Percentiles rank a stretch among this genome's conserved stretches.
phyloP scores from a whole-genome alignment of 2,329 filamentous ascomycete genomes.

The Penicillium sp. region DNA sequence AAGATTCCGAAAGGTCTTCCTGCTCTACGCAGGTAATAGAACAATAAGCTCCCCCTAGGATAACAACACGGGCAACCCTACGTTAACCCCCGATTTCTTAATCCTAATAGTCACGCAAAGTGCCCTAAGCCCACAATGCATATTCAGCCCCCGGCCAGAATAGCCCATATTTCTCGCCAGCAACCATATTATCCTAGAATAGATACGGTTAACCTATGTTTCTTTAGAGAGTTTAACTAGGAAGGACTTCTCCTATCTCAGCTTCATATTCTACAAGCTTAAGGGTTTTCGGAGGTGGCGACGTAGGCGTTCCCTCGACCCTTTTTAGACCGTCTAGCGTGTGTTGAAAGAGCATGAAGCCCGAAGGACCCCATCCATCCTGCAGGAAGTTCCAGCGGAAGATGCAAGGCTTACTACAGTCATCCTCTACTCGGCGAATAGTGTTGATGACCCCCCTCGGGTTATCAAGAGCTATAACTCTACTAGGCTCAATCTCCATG shows the following conservation, averaged over 20 bases:
- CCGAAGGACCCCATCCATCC: slow-evolving; percentile 18
- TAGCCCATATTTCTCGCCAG: slow-evolving; percentile 19
- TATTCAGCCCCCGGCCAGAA: slow-evolving; percentile 19
- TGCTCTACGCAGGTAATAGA: neutral
- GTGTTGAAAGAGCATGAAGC: slow-evolving; percentile 14
- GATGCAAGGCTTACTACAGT: slow-evolving; percentile 1
- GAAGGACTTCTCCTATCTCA: neutral
- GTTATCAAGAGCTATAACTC: neutral
- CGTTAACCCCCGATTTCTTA: neutral
- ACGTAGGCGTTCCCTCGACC: slow-evolving; percentile 3
- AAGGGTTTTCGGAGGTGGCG: neutral
- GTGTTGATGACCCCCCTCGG: neutral
- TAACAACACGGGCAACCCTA: neutral
- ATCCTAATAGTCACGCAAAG: slow-evolving; percentile 15
- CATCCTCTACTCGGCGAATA: neutral
- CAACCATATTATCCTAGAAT: slow-evolving; percentile 9
- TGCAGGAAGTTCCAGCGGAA: slow-evolving; percentile 9
- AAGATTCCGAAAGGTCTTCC: neutral
- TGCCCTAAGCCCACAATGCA: slow-evolving; percentile 21
- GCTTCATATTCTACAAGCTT: neutral
- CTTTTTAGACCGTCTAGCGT: slow-evolving; percentile 16
- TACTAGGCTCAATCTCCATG: neutral
- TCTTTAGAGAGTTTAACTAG: neutral
- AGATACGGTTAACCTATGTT: neutral
- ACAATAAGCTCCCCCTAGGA: neutral